Base-by-base conservation (phyloP, 2,329 filamentous ascomycete genomes). In the Penicillium palitans region DNA sequence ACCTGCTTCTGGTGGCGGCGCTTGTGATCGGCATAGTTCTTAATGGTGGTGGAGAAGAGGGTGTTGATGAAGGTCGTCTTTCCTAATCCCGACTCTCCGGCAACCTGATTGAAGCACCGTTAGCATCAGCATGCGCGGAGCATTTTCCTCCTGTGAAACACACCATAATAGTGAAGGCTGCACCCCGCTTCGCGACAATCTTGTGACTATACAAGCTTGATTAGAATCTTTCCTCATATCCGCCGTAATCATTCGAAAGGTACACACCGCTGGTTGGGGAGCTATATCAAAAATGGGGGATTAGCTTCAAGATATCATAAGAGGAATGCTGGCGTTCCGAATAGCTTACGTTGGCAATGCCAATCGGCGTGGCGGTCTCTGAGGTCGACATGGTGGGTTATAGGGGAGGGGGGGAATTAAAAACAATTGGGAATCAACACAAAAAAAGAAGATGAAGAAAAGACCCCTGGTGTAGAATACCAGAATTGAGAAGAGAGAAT, bases 51-150 rank as follows among this genome's bases (percentile, higher is more conserved):
- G 64, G 95, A 99, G 86, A 99, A 99, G 61, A 99, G 88, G 60
- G 95, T 99, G 88, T 99, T 99, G 87, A 99, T 98, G 82, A 99
- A 99, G 72, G 95, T 99, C 27, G 96, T 99, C 87, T 99, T 99
- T 83, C 95, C 95, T 70, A 98, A 83, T 75, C 93, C 93, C 68
- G 95, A 98, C 83, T 99, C 93, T 82, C 93, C 93, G 82, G 95
- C 95, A 80, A 98, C 92, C 92, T 96, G 72, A 54, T 42, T 17
- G 56, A 49, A 46, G 42, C 29, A 39, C 50, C 59, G 68, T 74
- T 67, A 78, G 73, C 60, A 33, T 52, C 31, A 42, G 40, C 31
- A 44, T 24, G 29, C 33, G 12, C 44, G 42, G 40, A 17, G 31
- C n/a, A 53, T 52, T 44, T 31, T 55, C 24, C 37, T 53, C 46